Percentiles rank a stretch among this genome's conserved stretches.
Conservation (phyloP, 75 land plant genomes). For the Picea sitchensis region DNA sequence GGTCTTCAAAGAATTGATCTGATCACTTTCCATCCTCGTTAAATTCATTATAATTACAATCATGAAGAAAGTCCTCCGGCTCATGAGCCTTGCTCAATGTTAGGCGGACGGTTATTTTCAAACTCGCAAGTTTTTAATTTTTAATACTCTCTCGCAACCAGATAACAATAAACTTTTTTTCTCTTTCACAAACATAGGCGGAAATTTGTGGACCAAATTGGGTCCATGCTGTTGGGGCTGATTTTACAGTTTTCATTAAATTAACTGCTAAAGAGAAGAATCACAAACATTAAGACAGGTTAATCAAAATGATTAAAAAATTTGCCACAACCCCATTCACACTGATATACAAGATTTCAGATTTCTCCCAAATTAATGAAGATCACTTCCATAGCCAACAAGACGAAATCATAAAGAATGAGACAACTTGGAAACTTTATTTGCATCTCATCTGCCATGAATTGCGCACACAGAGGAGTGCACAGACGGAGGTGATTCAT, state of each 20-base stretch:
- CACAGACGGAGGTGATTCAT: background rate
- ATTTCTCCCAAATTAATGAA: background rate
- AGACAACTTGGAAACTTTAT: conserved; percentile 4
- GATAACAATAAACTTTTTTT: too few relatives aligned
- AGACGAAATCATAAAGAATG: conserved; percentile 3
- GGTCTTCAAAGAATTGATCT: too few relatives aligned
- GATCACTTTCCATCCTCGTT: too few relatives aligned
- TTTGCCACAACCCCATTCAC: background rate
- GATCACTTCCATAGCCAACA: background rate
- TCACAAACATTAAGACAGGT: background rate
- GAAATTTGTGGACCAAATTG: too few relatives aligned
- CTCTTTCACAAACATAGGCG: too few relatives aligned
- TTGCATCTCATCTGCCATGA: conserved; percentile 11
- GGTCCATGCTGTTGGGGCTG: too few relatives aligned
- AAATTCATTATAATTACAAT: too few relatives aligned
- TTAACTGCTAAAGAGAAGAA: background rate
- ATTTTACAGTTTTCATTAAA: background rate
- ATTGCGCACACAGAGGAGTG: background rate
- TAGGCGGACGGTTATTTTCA: too few relatives aligned
- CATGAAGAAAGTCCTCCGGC: too few relatives aligned
- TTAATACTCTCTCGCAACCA: too few relatives aligned
- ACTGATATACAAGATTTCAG: background rate
- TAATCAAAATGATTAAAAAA: background rate
- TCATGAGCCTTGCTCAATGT: too few relatives aligned
- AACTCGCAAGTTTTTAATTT: too few relatives aligned